Conservation (phyloP, 805 yeast genomes). For the Saccharomyces cerevisiae region DNA sequence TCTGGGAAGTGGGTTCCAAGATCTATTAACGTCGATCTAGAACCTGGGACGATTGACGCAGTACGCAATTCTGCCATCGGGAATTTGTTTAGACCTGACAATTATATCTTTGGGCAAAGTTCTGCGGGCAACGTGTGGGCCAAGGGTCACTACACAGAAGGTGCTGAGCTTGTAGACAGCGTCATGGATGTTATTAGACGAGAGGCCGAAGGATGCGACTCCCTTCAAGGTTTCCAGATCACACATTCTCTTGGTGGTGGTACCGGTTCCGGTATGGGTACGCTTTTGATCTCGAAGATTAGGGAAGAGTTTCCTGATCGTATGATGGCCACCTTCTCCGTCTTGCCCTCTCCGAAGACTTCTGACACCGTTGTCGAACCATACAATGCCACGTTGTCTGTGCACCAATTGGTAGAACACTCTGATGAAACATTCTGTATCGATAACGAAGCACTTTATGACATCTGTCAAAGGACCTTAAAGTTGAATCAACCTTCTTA, state of each 20-base stretch:
- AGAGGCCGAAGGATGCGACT: slow-evolving; percentile 89
- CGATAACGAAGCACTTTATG: slow-evolving; percentile 88
- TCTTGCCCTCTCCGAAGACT: slow-evolving; percentile 83
- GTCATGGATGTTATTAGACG: slow-evolving; percentile 86
- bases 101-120: slow-evolving; percentile 79
- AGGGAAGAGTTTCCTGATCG: slow-evolving; percentile 92
- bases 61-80: slow-evolving; percentile 78
- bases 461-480: slow-evolving; percentile 79
- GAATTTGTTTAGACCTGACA: slow-evolving; percentile 84
- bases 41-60: slow-evolving; percentile 87
- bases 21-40: slow-evolving; percentile 85
- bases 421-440: slow-evolving; percentile 92
- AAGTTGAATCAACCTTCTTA: slow-evolving; percentile 74
- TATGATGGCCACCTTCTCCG: slow-evolving; percentile 94
- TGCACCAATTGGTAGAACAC: slow-evolving; percentile 84
- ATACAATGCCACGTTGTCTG: slow-evolving; percentile 83
- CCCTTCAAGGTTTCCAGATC: slow-evolving; percentile 91
- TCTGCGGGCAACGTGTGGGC: slow-evolving; percentile 98
- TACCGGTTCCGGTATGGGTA: slow-evolving; percentile 96
- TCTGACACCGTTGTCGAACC: slow-evolving; percentile 94
- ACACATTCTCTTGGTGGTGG: slow-evolving; percentile 82
- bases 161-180: slow-evolving; percentile 86
- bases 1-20: slow-evolving; percentile 89
- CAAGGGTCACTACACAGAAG: slow-evolving; percentile 93
- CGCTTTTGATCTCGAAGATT: slow-evolving; percentile 72